Evolutionary conservation across 495 filamentous ascomycete genomes (phyloP), one percentile per base, ranked within the genome.

Genomic region (Physcia stellaris): DNA sequence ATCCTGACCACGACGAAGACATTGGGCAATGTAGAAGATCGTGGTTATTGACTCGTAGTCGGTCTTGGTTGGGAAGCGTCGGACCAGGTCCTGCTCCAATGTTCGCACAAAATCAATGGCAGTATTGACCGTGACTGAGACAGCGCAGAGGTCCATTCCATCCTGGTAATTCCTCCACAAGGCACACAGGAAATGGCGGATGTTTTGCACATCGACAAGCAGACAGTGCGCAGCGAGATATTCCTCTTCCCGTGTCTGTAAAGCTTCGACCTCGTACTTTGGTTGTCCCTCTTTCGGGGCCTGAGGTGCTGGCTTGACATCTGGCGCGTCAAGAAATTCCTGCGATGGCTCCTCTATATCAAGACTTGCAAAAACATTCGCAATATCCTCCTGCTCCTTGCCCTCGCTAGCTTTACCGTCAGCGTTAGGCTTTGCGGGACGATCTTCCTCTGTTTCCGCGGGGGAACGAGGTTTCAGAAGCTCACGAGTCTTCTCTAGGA

Each of bases 41-140:
- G 38, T 23, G 11, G 62, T 34, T 15, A 62, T 41, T 6, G 21
- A 32, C 22, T 40, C 18, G 17, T 49, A 38, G 10, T 49, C 56
- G 1, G 48, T 48, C 10, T 57, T 46, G 2, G 40, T 23, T 4
- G 50, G 37, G 16, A 62, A 43, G n/a, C 46, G 27, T n/a, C 47
- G 49, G 10, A 37, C 22, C n/a, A 53, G 42, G 4, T 64, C 60
- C 6, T 64, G 50, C 37, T 52, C 58, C 44, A 60, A 38, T 24
- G 41, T 39, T 11, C 52, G 45, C 13, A 57, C 63, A 32, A 67
- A 43, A 16, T 59, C 56, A 11, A 64, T 47, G 6, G 63, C 58
- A 0, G 63, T 63, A 31, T 66, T 59, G 4, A 59, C 58, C 0
- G 55, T 51, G 24, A 64, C 40, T 12, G 62, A 59, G 1, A 55